Base-by-base conservation (phyloP, 2,329 filamentous ascomycete genomes). In the Gnomoniopsis sp. region DNA sequence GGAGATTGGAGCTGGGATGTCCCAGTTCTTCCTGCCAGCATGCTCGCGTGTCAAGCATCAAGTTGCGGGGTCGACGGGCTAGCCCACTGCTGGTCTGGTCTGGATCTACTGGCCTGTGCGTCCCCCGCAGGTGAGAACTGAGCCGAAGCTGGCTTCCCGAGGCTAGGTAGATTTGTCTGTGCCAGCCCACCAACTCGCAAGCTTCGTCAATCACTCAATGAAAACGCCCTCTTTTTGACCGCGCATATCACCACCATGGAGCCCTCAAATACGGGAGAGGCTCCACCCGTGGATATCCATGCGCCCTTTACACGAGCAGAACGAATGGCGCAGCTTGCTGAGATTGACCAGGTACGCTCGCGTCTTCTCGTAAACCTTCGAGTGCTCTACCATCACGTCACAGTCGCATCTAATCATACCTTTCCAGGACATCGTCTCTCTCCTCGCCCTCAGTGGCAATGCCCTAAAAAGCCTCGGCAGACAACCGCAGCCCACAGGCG, bases 321-420 rank as follows among this genome's bases (percentile, higher is more conserved):
- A 70, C 90, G 89, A 64, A 91, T 96, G 64, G 80, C 87, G 58
- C 90, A 96, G 68, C 83, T 96, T 57, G 88, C 87, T 65, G 85
- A 88, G 46, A 89, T 96, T 66, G 91, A 96, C 74, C 83, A 84
- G 68, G 86, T 87, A 69, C 43, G 59, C 23, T 38, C 41, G 11
- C 23, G n/a, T 48, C 34, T 11, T 34, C 36, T 17, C 12, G 11
- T 8, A 41, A 19, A 15, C 17, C 6, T 19, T 17, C n/a, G 10
- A 6, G 2, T 19, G 41, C n/a, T 4, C 14, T 19, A 26, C 33
- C 38, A 47, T 12, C n/a, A 26, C 49, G 41, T 17, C 21, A 19
- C 23, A 48, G 23, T 38, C 33, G 26, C 19, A n/a, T 33, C 56
- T 62, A 53, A 22, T 34, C 3, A 2, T 7, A 17, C 26, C 15